phyloP scores from a whole-genome alignment of 2,329 filamentous ascomycete species.

The Aspergillaceae sp. region DNA sequence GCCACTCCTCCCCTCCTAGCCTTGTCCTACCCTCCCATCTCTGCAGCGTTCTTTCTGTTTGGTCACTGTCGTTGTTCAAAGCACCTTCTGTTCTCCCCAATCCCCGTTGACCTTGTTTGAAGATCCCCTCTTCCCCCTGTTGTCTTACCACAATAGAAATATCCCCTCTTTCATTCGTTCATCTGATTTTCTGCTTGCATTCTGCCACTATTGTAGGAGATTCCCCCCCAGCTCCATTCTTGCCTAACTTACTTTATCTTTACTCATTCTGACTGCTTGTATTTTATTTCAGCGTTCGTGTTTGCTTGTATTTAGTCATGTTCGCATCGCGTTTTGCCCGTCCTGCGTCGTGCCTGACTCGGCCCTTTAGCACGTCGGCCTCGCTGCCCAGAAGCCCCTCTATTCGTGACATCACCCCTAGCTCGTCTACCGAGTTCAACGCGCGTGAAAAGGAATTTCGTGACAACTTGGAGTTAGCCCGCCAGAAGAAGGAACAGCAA shows the following conservation, averaged over 20 bases:
- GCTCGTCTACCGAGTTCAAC: slow-evolving; percentile 68
- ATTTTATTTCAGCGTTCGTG: slow-evolving; percentile 6
- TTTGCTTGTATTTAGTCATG: slow-evolving; percentile 24
- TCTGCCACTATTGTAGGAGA: neutral
- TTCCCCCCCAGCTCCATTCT: neutral
- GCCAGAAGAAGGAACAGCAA: slow-evolving; percentile 68
- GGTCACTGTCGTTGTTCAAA: neutral
- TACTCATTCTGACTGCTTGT: neutral
- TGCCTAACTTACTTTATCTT: neutral
- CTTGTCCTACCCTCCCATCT: neutral
- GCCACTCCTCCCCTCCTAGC: neutral
- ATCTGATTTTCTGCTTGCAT: no score
- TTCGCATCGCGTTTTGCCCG: slow-evolving; percentile 43
- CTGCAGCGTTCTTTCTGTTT: neutral
- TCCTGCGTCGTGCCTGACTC: slow-evolving; percentile 41
- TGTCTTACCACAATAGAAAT: neutral
- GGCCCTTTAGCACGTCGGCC: slow-evolving; percentile 52
- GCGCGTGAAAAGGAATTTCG: slow-evolving; percentile 79
- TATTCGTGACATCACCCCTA: slow-evolving; percentile 72
- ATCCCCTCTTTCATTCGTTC: no score
- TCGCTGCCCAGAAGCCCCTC: slow-evolving; percentile 54
- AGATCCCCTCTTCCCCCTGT: neutral
- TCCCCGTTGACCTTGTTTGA: neutral
- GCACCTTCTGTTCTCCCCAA: neutral
- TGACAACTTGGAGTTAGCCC: slow-evolving; percentile 65